Evolutionary conservation across 1,139 yeast species (phyloP).

Genomic region (Taphrina wiesneri): DNA sequence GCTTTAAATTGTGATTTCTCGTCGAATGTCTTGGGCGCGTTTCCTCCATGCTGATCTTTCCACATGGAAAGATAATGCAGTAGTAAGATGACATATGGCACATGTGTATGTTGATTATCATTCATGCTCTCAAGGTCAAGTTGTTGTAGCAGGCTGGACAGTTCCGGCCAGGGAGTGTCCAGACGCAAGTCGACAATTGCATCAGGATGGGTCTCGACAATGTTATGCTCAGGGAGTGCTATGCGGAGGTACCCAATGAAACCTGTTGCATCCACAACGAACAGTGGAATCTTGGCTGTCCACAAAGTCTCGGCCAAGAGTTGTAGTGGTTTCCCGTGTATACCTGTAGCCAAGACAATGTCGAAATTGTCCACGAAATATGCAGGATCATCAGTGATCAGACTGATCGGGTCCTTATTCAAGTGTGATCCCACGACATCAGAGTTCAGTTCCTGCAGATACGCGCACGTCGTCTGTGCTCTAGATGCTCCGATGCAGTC

Average conservation of each 20-base stretch:
- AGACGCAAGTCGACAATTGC: conserved; percentile 68
- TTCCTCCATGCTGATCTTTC: conserved; percentile 43
- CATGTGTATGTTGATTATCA: conserved; percentile 61
- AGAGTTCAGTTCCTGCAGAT: conserved; percentile 60
- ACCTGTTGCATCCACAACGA: conserved; percentile 59
- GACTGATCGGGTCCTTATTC: conserved; percentile 36
- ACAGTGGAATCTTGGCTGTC: conserved; percentile 55
- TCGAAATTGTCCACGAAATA: conserved; percentile 56
- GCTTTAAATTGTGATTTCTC: conserved; percentile 56
- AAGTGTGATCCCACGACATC: conserved; percentile 55
- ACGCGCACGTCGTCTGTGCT: conserved; percentile 49
- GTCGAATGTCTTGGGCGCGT: conserved; percentile 51
- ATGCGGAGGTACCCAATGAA: conserved; percentile 68
- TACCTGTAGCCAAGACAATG: conserved; percentile 54
- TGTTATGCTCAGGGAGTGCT: conserved; percentile 56
- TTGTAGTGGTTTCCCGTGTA: conserved; percentile 35
- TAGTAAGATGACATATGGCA: conserved; percentile 72
- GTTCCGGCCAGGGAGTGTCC: conserved; percentile 73
- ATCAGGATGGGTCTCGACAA: conserved; percentile 75
- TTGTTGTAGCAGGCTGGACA: conserved; percentile 56
- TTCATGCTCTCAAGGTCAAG: conserved; percentile 54
- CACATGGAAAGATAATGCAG: conserved; percentile 56
- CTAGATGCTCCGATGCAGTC: conserved; percentile 53
- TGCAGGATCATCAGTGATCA: conserved; percentile 37
- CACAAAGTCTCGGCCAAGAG: conserved; percentile 50